These are phyloP conservation scores for Cladophialophora exuberans DNA, from an alignment of 2,329 filamentous ascomycete genomes.

Conservation along the genomic window DNA sequence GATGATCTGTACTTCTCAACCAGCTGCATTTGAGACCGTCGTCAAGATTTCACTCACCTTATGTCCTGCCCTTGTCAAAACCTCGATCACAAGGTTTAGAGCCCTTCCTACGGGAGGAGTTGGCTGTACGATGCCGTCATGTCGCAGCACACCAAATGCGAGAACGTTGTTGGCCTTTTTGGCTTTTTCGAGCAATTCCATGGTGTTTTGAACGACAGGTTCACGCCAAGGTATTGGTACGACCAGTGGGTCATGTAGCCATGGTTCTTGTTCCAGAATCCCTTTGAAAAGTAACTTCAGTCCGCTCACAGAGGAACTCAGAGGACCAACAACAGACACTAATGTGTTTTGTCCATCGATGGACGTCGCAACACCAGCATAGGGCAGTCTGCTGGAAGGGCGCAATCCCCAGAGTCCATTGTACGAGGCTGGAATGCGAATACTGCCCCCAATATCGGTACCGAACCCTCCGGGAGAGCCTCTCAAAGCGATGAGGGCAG, in stretches of 20 bases:
- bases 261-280: conserved; percentile 48
- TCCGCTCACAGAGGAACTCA: conserved; percentile 56
- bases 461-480: conserved; percentile 61
- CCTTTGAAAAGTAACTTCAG: conserved; percentile 38
- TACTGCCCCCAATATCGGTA: conserved; percentile 60
- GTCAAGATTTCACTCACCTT: too few relatives aligned
- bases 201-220: conserved; percentile 38
- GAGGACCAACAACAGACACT: conserved; percentile 55
- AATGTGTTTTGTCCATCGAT: conserved; percentile 43
- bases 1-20: too few relatives aligned
- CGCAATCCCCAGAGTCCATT: conserved; percentile 43
- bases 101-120: conserved; percentile 63
- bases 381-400: conserved; percentile 37
- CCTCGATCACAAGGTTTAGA: conserved; percentile 35
- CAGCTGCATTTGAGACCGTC: too few relatives aligned
- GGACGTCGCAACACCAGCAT: neutral
- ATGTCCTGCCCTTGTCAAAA: conserved; percentile 2
- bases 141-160: conserved; percentile 64
- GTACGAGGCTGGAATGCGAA: conserved; percentile 42
- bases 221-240: conserved; percentile 58
- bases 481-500: conserved; percentile 56
- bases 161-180: conserved; percentile 43
- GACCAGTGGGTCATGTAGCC: conserved; percentile 56
- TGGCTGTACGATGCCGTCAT: conserved; percentile 63
- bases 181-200: neutral